A percentile compares a stretch with the other conserved stretches of the same genome.
These are phyloP conservation scores for Zangia roseola DNA, from an alignment of 768 basidiomycete species.

Conservation along the genomic window DNA sequence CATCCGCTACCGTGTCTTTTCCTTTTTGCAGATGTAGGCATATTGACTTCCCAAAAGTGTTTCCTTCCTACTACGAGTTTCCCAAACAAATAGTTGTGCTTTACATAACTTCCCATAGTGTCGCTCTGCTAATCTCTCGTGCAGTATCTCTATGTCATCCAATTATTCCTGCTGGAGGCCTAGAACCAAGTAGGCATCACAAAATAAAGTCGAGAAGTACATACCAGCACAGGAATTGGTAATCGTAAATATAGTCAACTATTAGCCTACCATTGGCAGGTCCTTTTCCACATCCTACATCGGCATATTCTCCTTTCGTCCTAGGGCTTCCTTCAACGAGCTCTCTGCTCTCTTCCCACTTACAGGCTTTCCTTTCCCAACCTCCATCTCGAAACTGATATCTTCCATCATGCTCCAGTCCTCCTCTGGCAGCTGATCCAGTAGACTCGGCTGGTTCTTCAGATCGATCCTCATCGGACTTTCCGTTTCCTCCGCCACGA, in stretches of 20 bases:
- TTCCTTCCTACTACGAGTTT: too few relatives aligned
- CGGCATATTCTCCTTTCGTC: slow-evolving; percentile 28
- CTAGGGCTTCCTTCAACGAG: slow-evolving; percentile 27
- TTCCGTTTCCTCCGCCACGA: slow-evolving; percentile 33
- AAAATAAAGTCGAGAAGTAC: not conserved
- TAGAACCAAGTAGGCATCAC: too few relatives aligned
- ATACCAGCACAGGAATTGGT: slow-evolving; percentile 8
- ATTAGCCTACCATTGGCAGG: not conserved
- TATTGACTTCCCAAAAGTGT: too few relatives aligned
- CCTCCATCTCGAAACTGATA: slow-evolving; percentile 51
- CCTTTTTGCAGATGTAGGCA: too few relatives aligned
- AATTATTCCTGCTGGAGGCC: too few relatives aligned
- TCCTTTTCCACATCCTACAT: slow-evolving; percentile 6
- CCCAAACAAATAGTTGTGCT: too few relatives aligned
- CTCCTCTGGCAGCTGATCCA: slow-evolving; percentile 62
- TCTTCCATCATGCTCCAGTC: slow-evolving; percentile 48
- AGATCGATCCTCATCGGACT: slow-evolving; percentile 55
- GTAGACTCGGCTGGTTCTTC: slow-evolving; percentile 46
- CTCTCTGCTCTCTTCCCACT: slow-evolving; percentile 35
- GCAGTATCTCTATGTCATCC: too few relatives aligned
- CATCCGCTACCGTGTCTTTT: too few relatives aligned
- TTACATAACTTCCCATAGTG: too few relatives aligned
- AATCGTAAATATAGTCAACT: not conserved
- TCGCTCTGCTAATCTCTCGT: too few relatives aligned
- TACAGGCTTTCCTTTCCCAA: slow-evolving; percentile 18